These are phyloP conservation scores for Acacia pycnantha DNA, from an alignment of 331 rosid species.

Conservation along the genomic window DNA sequence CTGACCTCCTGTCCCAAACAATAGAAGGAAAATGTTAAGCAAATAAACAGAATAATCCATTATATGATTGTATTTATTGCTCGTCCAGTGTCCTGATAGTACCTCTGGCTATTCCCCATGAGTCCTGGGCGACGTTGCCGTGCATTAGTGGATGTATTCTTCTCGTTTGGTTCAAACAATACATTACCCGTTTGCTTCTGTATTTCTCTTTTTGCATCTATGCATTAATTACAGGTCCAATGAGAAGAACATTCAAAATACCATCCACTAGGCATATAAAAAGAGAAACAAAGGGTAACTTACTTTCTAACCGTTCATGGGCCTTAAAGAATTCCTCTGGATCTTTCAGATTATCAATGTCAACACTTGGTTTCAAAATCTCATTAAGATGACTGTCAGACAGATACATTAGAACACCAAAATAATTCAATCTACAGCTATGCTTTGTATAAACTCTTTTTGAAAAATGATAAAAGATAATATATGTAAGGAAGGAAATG, in stretches of 20 bases:
- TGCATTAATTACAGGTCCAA: constrained; percentile 31
- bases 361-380: constrained; percentile 47
- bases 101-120: constrained; percentile 53
- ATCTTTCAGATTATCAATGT: constrained; percentile 52
- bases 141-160: constrained; percentile 33
- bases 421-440: background rate
- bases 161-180: constrained; percentile 42
- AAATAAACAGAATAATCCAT: constrained; percentile 14
- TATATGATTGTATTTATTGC: background rate
- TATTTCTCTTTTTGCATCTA: constrained; percentile 78
- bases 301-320: constrained; percentile 62
- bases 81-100: constrained; percentile 13
- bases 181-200: constrained; percentile 56
- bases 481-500: background rate
- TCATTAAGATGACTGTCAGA: constrained; percentile 55
- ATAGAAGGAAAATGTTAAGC: constrained; percentile 19
- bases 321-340: constrained; percentile 61
- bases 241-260: constrained; percentile 5
- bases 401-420: constrained; percentile 12
- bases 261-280: constrained; percentile 4
- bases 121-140: constrained; percentile 73
- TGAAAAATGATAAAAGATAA: background rate
- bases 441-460: background rate
- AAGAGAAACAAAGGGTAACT: constrained; percentile 24
- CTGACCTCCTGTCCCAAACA: constrained; percentile 45